phyloP scores from a whole-genome alignment of 140 eudicot species.

The Senecio squalidus region DNA sequence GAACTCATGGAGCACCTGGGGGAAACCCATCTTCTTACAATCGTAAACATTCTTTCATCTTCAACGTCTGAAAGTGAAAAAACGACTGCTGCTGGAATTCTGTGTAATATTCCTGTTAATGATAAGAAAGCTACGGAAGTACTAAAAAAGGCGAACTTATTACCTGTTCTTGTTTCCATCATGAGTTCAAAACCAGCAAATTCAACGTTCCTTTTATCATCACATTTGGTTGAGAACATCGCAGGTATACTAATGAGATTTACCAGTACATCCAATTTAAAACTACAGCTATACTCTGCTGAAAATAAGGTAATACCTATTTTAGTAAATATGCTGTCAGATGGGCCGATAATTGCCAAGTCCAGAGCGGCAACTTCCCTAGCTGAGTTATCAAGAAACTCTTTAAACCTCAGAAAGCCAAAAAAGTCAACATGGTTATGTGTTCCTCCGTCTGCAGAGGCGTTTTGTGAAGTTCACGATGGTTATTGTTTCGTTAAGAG shows the following conservation, averaged over 20 bases:
- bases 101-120: constrained; percentile 57
- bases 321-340: constrained; percentile 56
- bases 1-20: constrained; percentile 59
- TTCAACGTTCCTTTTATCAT: constrained; percentile 19
- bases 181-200: constrained; percentile 29
- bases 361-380: constrained; percentile 67
- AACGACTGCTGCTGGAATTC: constrained; percentile 60
- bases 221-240: constrained; percentile 50
- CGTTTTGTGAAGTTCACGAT: constrained; percentile 66
- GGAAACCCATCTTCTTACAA: constrained; percentile 41
- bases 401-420: constrained; percentile 36
- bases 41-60: constrained; percentile 45
- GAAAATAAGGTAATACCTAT: constrained; percentile 57
- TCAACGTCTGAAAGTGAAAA: constrained; percentile 55
- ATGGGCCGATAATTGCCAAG: constrained; percentile 42
- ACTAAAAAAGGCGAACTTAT: constrained; percentile 54
- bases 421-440: constrained; percentile 66
- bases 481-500: constrained; percentile 50
- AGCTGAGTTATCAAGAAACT: constrained; percentile 60
- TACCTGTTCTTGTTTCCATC: constrained; percentile 51
- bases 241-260: constrained; percentile 60
- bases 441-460: constrained; percentile 36
- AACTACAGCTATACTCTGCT: constrained; percentile 54
- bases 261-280: constrained; percentile 55
- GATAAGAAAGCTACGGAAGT: constrained; percentile 62